Conservation (phyloP, 1,139 yeast genomes). For the Saccharomyces pastorianus region DNA sequence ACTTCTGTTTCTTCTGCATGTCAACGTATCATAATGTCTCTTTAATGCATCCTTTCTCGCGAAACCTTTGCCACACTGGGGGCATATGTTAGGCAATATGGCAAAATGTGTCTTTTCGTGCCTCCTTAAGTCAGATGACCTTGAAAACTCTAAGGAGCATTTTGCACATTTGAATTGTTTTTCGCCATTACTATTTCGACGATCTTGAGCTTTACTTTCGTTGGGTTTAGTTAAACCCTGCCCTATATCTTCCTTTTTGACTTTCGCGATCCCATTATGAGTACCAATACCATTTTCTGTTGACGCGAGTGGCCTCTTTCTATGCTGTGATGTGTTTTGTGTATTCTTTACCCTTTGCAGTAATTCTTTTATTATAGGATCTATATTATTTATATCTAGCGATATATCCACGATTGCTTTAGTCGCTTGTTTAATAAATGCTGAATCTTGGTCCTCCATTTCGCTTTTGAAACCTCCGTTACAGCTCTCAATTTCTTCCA, state of each 20-base stretch:
- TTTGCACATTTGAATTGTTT: constrained; percentile 21
- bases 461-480: neutral
- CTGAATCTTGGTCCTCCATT: constrained; percentile 19
- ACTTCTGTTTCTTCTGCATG: constrained; percentile 62
- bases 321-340: neutral
- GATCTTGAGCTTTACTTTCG: neutral
- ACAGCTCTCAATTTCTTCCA: neutral
- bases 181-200: constrained; percentile 3
- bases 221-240: neutral
- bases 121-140: constrained; percentile 28
- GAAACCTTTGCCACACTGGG: constrained; percentile 70
- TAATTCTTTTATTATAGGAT: constrained; percentile 23
- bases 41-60: constrained; percentile 75
- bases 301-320: neutral
- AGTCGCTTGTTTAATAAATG: constrained; percentile 23
- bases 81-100: constrained; percentile 45
- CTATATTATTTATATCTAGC: constrained; percentile 16
- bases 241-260: constrained; percentile 4
- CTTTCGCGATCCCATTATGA: neutral
- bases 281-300: neutral
- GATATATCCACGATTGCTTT: constrained; percentile 24
- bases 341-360: constrained; percentile 18
- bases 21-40: constrained; percentile 62
- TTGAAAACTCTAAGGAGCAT: constrained; percentile 25
- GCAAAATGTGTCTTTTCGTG: constrained; percentile 29